Evolutionary conservation across 2,329 filamentous ascomycete genomes (phyloP), one percentile per base, ranked within the genome.

Genomic region (Venturia carpophila): DNA sequence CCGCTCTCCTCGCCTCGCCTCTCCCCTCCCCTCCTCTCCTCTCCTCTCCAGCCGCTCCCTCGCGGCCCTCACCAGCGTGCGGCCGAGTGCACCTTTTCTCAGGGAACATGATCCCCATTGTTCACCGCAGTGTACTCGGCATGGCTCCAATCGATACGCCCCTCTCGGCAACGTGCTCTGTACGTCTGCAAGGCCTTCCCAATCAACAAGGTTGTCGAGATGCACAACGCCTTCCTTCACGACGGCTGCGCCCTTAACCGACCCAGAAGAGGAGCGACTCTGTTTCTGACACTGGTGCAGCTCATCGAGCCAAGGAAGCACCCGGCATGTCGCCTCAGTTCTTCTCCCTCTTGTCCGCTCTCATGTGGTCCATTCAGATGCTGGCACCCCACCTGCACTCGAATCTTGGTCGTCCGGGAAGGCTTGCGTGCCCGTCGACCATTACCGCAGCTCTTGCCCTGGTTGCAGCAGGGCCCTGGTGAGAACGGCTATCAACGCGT

Each of bases 301-400:
- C 49, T 56, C 52, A 56, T n/a, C 52, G 19, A 56, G 13, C 27
- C 49, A 55, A 34, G 21, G 52, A 56, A 56, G 27, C 49, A 56
- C 49, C 49, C 49, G 30, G 13, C 49, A 19, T 30, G 21, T 34
- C n/a, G 11, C 17, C 24, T 13, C 15, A 17, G 21, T 56, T 10
- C 49, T 56, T 56, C 11, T 58, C 39, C 15, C 2, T 41, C 39
- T 41, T 34, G 30, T 27, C 24, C 49, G 30, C 24, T 24, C 49
- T 17, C 49, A 13, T 24, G 10, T 55, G 49, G 49, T 24, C 24
- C 49, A 13, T 34, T 34, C 24, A 17, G 17, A 55, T 24, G 24
- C 49, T 55, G 30, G 27, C 15, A 1, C 2, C 17, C 49, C n/a
- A 10, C n/a, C n/a, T n/a, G n/a, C n/a, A n/a, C 15, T 55, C 49